Evolutionary conservation across 1,284 basidiomycete species (phyloP), one percentile per base, ranked within the genome.

Genomic region (Irpex sp.): DNA sequence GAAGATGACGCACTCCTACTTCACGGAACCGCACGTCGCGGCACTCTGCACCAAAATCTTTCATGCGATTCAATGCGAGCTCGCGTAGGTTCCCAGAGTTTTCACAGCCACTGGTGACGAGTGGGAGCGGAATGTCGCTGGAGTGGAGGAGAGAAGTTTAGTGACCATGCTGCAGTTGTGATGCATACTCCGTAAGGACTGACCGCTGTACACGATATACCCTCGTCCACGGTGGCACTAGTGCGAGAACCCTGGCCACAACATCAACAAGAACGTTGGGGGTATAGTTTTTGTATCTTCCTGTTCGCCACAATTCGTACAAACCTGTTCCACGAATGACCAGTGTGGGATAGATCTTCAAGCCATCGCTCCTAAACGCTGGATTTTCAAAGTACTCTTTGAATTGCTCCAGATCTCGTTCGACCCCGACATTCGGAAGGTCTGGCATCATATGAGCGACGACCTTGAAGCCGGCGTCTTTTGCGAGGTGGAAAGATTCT

Each of bases 341-440:
- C 59, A 99, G 81, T 0, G 97, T 98, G 9, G 97, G 97, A 77
- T 99, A 99, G 58, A 99, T 94, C 78, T 99, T 99, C 65, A 99
- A 82, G 1, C 97, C 97, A 73, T 99, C 97, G 57, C 94, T 96
- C 64, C 97, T 82, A 81, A 98, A 99, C 0, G 93, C 93, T 3
- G 97, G 97, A 73, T 98, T 99, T 79, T 99, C 97, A 72, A 99
- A 99, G 75, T 97, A 99, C 69, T 93, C 93, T 75, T 98, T 97
- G 85, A 99, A 99, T 74, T 99, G 97, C 75, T 97, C 97, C 63
- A 99, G 88, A 75, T 99, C 97, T 57, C 97, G 87, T 79, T 99
- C 97, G 61, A 97, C 86, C 51, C 97, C 97, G 62, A 99, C 94
- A 74, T 99, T 99, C 11, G 97, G 97, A 5, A 99, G 85, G 78